Conservation (phyloP, 805 yeast species). For the Cyberlindnera sargentensis region DNA sequence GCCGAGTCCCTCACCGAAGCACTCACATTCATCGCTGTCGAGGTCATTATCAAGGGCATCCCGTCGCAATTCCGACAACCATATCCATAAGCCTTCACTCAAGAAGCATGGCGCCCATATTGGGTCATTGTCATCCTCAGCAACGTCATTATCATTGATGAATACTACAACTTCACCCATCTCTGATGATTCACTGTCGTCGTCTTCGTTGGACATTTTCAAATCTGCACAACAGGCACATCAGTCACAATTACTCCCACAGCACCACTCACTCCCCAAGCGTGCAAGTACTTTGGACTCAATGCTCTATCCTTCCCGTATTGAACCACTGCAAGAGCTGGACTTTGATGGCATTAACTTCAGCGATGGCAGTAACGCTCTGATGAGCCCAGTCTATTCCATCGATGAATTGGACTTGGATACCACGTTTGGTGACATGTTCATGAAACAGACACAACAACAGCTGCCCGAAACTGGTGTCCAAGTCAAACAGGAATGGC, state of each 20-base stretch:
- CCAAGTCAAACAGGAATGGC: too few relatives aligned
- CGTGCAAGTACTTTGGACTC: constrained; percentile 9
- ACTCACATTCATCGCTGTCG: constrained; percentile 9
- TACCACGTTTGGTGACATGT: constrained; percentile 3
- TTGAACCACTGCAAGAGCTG: constrained; percentile 1
- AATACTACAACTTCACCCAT: constrained; percentile 6
- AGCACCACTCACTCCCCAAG: too few relatives aligned
- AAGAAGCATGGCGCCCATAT: too few relatives aligned
- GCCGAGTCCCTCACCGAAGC: neutral
- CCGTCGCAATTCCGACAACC: constrained; percentile 13
- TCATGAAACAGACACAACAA: neutral
- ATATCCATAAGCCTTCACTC: constrained; percentile 2
- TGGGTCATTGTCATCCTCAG: constrained; percentile 7
- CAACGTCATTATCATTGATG: constrained; percentile 12
- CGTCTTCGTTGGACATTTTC: constrained; percentile 13
- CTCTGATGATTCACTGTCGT: constrained; percentile 10
- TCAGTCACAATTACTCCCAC: too few relatives aligned
- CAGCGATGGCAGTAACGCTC: constrained; percentile 13
- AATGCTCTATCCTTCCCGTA: constrained; percentile 2
- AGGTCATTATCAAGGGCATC: neutral
- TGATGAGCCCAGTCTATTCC: constrained; percentile 16
- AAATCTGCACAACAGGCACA: constrained; percentile 3
- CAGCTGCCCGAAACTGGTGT: too few relatives aligned
- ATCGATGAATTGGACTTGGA: constrained; percentile 7
- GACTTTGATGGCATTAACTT: constrained; percentile 11